These are phyloP conservation scores for Gossypium stocksii DNA, from an alignment of 345 rosid species.

Conservation along the genomic window DNA sequence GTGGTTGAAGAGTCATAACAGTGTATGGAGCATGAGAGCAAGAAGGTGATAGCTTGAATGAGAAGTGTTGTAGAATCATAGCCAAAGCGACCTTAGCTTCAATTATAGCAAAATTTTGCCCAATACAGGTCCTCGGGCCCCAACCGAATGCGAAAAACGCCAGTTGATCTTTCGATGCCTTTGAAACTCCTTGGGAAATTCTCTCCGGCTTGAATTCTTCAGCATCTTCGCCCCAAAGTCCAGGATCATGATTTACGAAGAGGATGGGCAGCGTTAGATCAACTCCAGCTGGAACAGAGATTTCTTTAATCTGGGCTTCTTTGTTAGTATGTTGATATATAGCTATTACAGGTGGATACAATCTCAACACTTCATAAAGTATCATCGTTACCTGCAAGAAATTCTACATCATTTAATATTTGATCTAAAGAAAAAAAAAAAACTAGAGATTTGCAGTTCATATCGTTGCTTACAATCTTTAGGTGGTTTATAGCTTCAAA, in stretches of 20 bases:
- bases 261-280: constrained; percentile 34
- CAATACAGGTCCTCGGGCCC: constrained; percentile 19
- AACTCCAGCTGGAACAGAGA: constrained; percentile 35
- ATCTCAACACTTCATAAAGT: constrained; percentile 39
- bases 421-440: neutral
- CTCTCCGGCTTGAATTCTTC: constrained; percentile 43
- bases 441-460: neutral
- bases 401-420: neutral
- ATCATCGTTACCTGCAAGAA: constrained; percentile 37
- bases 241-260: constrained; percentile 39
- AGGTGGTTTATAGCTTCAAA: constrained; percentile 29
- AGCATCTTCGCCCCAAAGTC: constrained; percentile 39
- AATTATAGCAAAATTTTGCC: constrained; percentile 19
- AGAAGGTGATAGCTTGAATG: constrained; percentile 43
- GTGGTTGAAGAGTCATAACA: constrained; percentile 47
- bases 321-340: constrained; percentile 20
- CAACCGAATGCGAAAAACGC: constrained; percentile 38
- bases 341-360: constrained; percentile 46
- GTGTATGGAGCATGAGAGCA: constrained; percentile 48
- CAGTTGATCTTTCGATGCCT: constrained; percentile 31
- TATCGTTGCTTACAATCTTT: constrained; percentile 22
- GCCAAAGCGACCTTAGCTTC: constrained; percentile 58
- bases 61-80: constrained; percentile 41
- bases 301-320: constrained; percentile 30
- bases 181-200: constrained; percentile 36